phyloP scores from a whole-genome alignment of 2,329 filamentous ascomycete species.

The Penicillium decumbens region DNA sequence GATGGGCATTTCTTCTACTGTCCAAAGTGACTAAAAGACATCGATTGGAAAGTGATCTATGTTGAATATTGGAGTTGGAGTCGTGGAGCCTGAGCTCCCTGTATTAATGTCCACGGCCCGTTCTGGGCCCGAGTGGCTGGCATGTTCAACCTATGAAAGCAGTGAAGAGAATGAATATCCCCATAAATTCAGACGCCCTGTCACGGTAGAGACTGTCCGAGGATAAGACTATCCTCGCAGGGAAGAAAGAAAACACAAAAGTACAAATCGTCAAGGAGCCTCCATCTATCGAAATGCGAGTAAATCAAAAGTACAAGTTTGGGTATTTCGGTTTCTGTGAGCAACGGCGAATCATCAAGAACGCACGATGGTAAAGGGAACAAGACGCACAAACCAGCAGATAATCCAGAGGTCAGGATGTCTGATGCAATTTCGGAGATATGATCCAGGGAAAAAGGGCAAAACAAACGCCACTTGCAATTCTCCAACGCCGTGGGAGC shows the following conservation, averaged over 20 bases:
- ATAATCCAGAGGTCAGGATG: constrained; percentile 7
- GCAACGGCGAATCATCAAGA: constrained; percentile 4
- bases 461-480: constrained; percentile 13
- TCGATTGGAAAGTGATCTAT: background rate
- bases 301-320: constrained; percentile 9
- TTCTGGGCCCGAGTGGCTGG: constrained; percentile 1
- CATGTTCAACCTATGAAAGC: background rate
- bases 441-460: constrained; percentile 4
- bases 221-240: background rate
- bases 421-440: constrained; percentile 21
- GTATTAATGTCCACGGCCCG: background rate
- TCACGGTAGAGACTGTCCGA: background rate
- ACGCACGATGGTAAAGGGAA: constrained; percentile 6
- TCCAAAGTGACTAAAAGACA: background rate
- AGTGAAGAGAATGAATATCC: background rate
- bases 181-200: background rate
- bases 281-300: constrained; percentile 21
- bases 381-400: constrained; percentile 3
- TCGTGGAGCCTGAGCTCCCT: background rate
- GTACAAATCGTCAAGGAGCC: constrained; percentile 8
- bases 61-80: constrained; percentile 4
- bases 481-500: constrained; percentile 16
- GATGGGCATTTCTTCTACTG: constrained; percentile 17
- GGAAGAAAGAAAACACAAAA: background rate
- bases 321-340: constrained; percentile 24